A percentile compares a stretch with the other conserved stretches of the same genome.
Evolutionary conservation across 306 rosid species (phyloP).

Genomic region (Fragaria ananassa): DNA sequence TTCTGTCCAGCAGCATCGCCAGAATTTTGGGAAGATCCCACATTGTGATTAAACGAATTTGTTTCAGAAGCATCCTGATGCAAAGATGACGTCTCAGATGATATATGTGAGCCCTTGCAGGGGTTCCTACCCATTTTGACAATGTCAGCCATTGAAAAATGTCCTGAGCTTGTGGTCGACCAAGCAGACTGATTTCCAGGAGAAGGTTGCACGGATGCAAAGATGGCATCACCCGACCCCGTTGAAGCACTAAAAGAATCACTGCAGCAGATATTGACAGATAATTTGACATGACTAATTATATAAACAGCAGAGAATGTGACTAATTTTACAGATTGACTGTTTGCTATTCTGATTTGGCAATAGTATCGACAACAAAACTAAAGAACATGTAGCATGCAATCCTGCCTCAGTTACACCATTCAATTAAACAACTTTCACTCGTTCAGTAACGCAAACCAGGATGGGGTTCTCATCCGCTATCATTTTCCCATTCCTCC

Average conservation of each 20-base stretch:
- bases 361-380: not conserved
- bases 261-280: slow-evolving; percentile 46
- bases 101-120: slow-evolving; percentile 14
- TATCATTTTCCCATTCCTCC: not conserved
- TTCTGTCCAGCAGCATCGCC: slow-evolving; percentile 24
- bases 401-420: not conserved
- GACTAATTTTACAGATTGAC: not conserved
- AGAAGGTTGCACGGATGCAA: slow-evolving; percentile 34
- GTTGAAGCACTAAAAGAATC: slow-evolving; percentile 35
- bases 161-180: slow-evolving; percentile 35
- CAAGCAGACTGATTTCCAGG: slow-evolving; percentile 31
- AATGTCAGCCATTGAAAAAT: slow-evolving; percentile 67
- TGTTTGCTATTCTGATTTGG: not conserved
- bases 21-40: slow-evolving; percentile 34
- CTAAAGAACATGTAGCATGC: not conserved
- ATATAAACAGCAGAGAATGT: not conserved
- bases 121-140: slow-evolving; percentile 49
- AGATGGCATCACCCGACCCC: slow-evolving; percentile 32
- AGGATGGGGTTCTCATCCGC: too few species aligned
- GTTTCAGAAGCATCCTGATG: slow-evolving; percentile 31
- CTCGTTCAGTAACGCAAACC: not conserved
- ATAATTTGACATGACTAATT: slow-evolving; percentile 14
- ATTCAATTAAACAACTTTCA: not conserved
- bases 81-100: slow-evolving; percentile 14
- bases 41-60: slow-evolving; percentile 20